phyloP scores from a whole-genome alignment of 257 asterid species.

The Echium plantagineum region DNA sequence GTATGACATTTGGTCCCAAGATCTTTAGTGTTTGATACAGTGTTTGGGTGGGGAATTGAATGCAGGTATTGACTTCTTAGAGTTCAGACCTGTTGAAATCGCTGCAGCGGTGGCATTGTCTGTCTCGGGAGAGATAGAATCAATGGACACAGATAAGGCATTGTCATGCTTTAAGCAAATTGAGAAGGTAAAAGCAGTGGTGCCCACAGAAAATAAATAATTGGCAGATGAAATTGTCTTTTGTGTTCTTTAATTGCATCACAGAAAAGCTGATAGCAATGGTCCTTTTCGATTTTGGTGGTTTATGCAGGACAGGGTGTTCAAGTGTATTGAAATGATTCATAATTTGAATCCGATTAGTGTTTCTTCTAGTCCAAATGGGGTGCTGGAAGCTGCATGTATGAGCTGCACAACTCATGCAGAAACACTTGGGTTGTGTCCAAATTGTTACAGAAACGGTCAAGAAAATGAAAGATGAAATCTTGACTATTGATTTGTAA shows the following conservation, averaged over 20 bases:
- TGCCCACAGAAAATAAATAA: conserved; percentile 16
- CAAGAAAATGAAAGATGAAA: conserved; percentile 50
- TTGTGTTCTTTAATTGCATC: too few relatives aligned
- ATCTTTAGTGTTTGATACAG: conserved; percentile 12
- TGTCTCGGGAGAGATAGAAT: conserved; percentile 33
- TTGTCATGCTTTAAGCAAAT: conserved; percentile 31
- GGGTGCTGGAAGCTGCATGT: conserved; percentile 54
- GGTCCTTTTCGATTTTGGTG: background rate
- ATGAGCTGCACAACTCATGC: conserved; percentile 52
- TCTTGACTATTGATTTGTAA: conserved; percentile 20
- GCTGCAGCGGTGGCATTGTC: conserved; percentile 65
- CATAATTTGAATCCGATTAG: conserved; percentile 39
- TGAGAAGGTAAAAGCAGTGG: conserved; percentile 38
- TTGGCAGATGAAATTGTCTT: background rate
- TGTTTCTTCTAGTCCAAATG: conserved; percentile 45
- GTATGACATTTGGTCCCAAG: conserved; percentile 5
- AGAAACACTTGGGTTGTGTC: conserved; percentile 34
- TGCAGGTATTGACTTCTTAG: conserved; percentile 82
- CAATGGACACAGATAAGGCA: conserved; percentile 38
- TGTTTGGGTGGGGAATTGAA: conserved; percentile 34
- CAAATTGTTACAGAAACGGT: conserved; percentile 19
- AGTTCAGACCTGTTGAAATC: conserved; percentile 67
- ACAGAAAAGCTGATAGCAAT: background rate
- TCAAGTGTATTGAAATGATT: conserved; percentile 49
- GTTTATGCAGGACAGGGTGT: conserved; percentile 47